Evolutionary conservation across 176 grass and related monocot species (phyloP).

Genomic region (Juncus inflexus): DNA sequence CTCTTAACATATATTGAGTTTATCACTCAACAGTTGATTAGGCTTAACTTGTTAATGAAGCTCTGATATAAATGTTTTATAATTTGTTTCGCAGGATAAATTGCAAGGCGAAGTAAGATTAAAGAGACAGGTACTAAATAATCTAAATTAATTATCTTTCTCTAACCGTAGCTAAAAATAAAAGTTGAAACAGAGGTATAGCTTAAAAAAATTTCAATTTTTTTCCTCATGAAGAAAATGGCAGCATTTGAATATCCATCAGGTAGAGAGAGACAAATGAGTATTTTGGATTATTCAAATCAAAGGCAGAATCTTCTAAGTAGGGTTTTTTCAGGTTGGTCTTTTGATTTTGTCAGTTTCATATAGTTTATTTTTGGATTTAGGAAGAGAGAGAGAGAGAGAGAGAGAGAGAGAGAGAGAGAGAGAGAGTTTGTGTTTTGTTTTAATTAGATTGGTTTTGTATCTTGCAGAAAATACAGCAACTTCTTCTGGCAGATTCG

Average conservation of each 20-base stretch:
- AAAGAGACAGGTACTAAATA: constrained; percentile 56
- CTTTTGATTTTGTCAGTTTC: not conserved
- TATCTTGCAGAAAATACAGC: constrained; percentile 20
- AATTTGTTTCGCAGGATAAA: constrained; percentile 42
- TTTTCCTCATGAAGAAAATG: constrained; percentile 54
- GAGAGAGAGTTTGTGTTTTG: not conserved
- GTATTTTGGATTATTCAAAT: constrained; percentile 25
- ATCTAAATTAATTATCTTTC: not conserved
- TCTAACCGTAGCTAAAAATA: too few relatives aligned
- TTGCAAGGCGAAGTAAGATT: constrained; percentile 36
- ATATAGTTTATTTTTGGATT: not conserved
- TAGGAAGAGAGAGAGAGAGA: not conserved
- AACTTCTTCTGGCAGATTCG: constrained; percentile 34
- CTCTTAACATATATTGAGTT: too few relatives aligned
- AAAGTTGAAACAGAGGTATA: constrained; percentile 11
- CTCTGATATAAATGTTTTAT: not conserved
- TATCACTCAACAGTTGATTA: too few relatives aligned
- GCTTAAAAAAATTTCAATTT: not conserved
- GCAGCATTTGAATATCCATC: constrained; percentile 29
- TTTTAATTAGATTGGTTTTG: constrained; percentile 5
- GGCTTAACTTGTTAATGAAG: not conserved
- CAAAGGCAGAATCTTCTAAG: not conserved
- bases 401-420: not conserved
- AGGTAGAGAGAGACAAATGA: constrained; percentile 15
- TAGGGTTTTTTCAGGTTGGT: constrained; percentile 21